Conservation (phyloP, 169 alveolate genomes). For the Cryptosporidium ubiquitum region DNA sequence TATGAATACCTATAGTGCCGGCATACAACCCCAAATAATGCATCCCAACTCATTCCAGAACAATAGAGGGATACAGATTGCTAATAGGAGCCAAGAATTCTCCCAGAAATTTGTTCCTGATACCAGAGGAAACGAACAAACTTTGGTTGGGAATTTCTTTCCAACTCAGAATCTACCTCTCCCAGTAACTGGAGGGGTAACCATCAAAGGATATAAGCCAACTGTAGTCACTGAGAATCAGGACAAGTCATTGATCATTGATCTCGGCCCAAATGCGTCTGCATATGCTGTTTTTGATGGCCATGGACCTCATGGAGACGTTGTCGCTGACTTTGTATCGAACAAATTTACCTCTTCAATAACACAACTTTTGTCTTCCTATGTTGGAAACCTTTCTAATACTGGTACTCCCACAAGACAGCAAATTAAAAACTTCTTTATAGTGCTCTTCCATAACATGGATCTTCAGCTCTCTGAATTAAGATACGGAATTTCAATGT, state of each 20-base stretch:
- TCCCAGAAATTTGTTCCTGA: neutral
- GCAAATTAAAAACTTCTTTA: conserved; percentile 44
- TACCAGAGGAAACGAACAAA: neutral
- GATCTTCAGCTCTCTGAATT: conserved; percentile 67
- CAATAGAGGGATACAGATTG: neutral
- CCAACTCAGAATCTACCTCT: neutral
- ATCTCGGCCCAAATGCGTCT: conserved; percentile 34
- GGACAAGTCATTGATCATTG: conserved; percentile 49
- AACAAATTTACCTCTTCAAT: conserved; percentile 36
- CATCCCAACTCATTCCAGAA: neutral
- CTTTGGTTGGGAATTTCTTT: neutral
- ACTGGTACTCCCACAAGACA: conserved; percentile 33
- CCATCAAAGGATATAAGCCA: conserved; percentile 67
- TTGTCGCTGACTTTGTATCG: conserved; percentile 50
- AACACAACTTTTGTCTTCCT: conserved; percentile 35
- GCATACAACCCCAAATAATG: conserved; percentile 25
- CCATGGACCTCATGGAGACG: conserved; percentile 72
- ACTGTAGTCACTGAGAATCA: conserved; percentile 56
- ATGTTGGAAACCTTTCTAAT: neutral
- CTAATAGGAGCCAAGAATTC: neutral
- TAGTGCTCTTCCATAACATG: conserved; percentile 48
- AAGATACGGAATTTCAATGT: conserved; percentile 52
- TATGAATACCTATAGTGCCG: conserved; percentile 11
- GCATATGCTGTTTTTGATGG: conserved; percentile 74
- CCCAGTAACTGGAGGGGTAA: conserved; percentile 35